Percentiles rank a stretch among this genome's conserved stretches.
These are phyloP conservation scores for Aspergillus novofumigatus DNA, from an alignment of 2,329 filamentous ascomycete species.

Conservation along the genomic window DNA sequence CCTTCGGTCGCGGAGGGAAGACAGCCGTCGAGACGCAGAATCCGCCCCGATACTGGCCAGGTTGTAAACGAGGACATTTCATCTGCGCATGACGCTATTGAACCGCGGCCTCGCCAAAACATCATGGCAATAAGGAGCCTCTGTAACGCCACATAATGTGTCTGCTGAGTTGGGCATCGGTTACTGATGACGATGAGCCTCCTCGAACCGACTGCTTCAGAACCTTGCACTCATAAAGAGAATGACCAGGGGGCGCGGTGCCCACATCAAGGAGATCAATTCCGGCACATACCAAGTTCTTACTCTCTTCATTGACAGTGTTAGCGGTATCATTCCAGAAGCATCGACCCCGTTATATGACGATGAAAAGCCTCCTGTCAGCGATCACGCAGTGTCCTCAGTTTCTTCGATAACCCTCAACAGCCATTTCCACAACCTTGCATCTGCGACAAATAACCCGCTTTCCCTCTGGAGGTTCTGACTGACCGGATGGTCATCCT, in stretches of 20 bases:
- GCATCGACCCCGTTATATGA: too few relatives aligned
- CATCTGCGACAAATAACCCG: too few relatives aligned
- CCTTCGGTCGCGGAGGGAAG: conserved; percentile 4
- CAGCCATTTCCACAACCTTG: too few relatives aligned
- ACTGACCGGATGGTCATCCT: too few relatives aligned
- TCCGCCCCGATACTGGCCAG: not conserved
- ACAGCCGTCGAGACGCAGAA: not conserved
- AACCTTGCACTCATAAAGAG: not conserved
- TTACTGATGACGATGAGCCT: conserved; percentile 26
- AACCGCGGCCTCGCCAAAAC: not conserved
- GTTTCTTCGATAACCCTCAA: too few relatives aligned
- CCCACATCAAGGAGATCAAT: not conserved
- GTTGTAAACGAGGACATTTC: not conserved
- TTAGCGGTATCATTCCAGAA: not conserved
- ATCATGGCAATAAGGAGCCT: conserved; percentile 4
- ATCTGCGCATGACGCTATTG: not conserved
- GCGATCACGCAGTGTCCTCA: too few relatives aligned
- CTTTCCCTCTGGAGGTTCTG: too few relatives aligned
- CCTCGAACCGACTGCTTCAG: not conserved
- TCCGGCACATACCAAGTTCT: not conserved
- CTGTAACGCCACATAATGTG: conserved; percentile 12
- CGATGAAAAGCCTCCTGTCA: too few relatives aligned
- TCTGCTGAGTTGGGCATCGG: conserved; percentile 26
- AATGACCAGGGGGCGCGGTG: too few relatives aligned
- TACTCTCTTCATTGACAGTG: not conserved